Base-by-base conservation (phyloP, 2,329 filamentous ascomycete genomes). In the Microascus cirrosus region DNA sequence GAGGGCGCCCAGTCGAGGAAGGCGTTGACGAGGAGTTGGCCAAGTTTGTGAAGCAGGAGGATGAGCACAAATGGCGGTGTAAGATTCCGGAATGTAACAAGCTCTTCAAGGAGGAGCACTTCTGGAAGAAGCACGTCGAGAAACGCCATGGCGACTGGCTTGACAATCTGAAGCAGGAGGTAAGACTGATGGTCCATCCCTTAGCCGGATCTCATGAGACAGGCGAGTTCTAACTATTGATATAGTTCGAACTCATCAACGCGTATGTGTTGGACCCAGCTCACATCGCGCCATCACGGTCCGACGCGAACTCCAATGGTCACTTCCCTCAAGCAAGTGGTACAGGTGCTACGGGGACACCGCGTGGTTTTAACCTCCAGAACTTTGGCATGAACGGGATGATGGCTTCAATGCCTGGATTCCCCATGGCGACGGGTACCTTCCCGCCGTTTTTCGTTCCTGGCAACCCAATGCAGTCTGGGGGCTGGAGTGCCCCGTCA, bases 41-140 rank as follows among this genome's bases (percentile, higher is more conserved):
- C 63, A 96, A 95, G 71, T 89, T 84, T 65, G 90, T 97, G 62
- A 96, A 96, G 75, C 93, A 97, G 72, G 94, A 99, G 70, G 95
- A 99, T 65, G 92, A 96, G 70, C 87, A 93, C 66, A 97, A 97
- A 70, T 99, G 87, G 79, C 85, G 95, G 60, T 99, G 94, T 80
- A 95, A 94, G 71, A 92, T 95, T 3, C 93, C 93, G 1, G 92
- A 96, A 45, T 99, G 94, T 72, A 87, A 88, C 12, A 99, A 99
- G 73, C 77, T 99, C 8, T 99, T 99, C 80, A 97, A 97, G 71
- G 94, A 94, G 59, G 88, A 95, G 51, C 85, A 93, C 65, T 99
- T 99, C 70, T 99, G 95, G 93, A 86, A 85, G 67, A 99, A 99
- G 77, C 94, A 99, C 66, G 86, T 97, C 18, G 93, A 97, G 73